Evolutionary conservation across 73 alveolate genomes (phyloP).

Genomic region (Paramecium biaurelia): DNA sequence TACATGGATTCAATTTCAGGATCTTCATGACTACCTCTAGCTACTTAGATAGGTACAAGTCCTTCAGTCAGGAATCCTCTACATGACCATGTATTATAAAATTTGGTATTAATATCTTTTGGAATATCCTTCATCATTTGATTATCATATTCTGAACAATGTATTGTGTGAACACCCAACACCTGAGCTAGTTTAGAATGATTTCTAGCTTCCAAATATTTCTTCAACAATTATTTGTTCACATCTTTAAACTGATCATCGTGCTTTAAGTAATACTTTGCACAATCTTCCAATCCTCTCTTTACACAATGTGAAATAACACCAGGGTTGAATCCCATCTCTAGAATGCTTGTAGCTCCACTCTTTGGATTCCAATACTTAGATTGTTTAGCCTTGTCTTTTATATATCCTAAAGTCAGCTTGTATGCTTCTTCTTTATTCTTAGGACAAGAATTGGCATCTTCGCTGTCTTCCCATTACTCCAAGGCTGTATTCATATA

Average conservation of each 20-base stretch:
- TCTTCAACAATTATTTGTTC: background rate
- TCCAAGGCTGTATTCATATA: slow-evolving; percentile 38
- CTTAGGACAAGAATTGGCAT: slow-evolving; percentile 1
- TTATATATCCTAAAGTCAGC: background rate
- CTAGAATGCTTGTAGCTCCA: slow-evolving; percentile 8
- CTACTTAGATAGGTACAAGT: slow-evolving; percentile 39
- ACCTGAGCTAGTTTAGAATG: slow-evolving; percentile 37
- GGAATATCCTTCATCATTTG: background rate
- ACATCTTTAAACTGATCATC: background rate
- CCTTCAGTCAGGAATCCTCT: slow-evolving; percentile 58
- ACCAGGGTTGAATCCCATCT: slow-evolving; percentile 51
- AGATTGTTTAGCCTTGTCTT: background rate
- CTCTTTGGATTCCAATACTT: background rate
- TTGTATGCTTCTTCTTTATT: background rate
- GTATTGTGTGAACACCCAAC: slow-evolving; percentile 44
- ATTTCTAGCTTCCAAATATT: slow-evolving; percentile 4
- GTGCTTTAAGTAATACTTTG: background rate
- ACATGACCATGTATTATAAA: slow-evolving; percentile 52
- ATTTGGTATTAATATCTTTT: background rate
- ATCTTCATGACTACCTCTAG: slow-evolving; percentile 40
- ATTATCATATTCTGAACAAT: slow-evolving; percentile 41
- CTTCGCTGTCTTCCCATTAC: slow-evolving; percentile 42
- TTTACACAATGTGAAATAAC: slow-evolving; percentile 30
- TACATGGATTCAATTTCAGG: background rate
- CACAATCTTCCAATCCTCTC: slow-evolving; percentile 46